phyloP scores from a whole-genome alignment of 2,329 filamentous ascomycete species.

The Cercospora citrullina region DNA sequence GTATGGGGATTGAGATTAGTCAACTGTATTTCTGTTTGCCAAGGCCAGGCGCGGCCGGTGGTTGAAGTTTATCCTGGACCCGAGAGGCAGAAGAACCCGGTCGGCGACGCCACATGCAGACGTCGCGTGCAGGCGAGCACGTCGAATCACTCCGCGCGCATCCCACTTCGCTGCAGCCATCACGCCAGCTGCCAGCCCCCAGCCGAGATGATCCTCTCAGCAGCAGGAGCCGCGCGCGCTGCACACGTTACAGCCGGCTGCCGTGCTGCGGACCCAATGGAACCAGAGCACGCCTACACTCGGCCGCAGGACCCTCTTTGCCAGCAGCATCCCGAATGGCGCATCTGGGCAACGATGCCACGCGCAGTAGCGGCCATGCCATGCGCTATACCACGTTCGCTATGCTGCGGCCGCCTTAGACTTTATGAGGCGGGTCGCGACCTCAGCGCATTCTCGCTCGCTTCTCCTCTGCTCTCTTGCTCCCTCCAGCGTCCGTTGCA shows the following conservation, averaged over 20 bases:
- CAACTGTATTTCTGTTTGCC: not conserved
- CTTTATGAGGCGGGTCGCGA: not conserved
- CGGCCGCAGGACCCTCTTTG: not conserved
- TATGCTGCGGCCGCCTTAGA: not conserved
- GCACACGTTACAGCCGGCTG: slow-evolving; percentile 2
- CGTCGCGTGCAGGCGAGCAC: not conserved
- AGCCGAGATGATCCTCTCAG: not conserved
- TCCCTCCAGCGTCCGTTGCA: not conserved
- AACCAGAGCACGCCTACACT: not conserved
- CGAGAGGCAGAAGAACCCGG: slow-evolving; percentile 1
- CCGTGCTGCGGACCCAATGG: not conserved
- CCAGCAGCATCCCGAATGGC: slow-evolving; percentile 2
- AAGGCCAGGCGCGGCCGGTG: not conserved
- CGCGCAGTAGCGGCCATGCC: slow-evolving; percentile 15
- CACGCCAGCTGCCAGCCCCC: not conserved
- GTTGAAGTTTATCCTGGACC: not conserved
- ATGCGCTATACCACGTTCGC: not conserved
- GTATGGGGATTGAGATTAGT: not conserved
- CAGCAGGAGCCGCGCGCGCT: not conserved
- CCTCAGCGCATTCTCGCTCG: not conserved
- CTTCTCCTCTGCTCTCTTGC: not conserved
- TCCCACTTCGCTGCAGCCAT: not conserved
- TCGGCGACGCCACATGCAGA: not conserved
- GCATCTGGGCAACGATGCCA: slow-evolving; percentile 10
- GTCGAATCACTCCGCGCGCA: not conserved